Evolutionary conservation across 228 moss, liverwort and hornwort genomes (phyloP).

Genomic region (Sphagnum fallax): DNA sequence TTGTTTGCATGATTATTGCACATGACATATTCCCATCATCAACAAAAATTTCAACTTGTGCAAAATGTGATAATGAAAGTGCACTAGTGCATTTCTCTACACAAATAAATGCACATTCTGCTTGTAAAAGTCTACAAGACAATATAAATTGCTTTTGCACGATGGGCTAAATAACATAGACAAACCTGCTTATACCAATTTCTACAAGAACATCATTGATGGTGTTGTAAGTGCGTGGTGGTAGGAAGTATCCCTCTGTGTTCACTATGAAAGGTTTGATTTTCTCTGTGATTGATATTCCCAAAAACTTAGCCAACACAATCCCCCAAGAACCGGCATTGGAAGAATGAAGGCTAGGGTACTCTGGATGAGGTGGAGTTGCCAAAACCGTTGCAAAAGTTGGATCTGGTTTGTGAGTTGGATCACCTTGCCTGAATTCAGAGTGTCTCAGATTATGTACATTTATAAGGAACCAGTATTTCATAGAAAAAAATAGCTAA

Average conservation of each 20-base stretch:
- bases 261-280: slow-evolving; percentile 29
- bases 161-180: background rate
- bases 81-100: no score
- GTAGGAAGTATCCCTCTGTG: slow-evolving; percentile 59
- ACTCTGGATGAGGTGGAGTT: slow-evolving; percentile 72
- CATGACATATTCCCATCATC: background rate
- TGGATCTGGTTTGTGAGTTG: slow-evolving; percentile 32
- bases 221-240: slow-evolving; percentile 35
- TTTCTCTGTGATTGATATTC: slow-evolving; percentile 13
- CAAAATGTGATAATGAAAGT: background rate
- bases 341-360: slow-evolving; percentile 67
- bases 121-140: background rate
- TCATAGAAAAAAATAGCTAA: no score
- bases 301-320: slow-evolving; percentile 43
- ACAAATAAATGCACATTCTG: background rate
- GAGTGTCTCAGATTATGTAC: no score
- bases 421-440: slow-evolving; percentile 40
- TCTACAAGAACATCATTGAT: slow-evolving; percentile 22
- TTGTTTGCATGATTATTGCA: background rate
- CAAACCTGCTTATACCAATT: slow-evolving; percentile 48
- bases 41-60: background rate
- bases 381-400: slow-evolving; percentile 28
- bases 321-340: slow-evolving; percentile 53
- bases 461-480: no score
- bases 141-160: background rate